A percentile compares a stretch with the other conserved stretches of the same genome.
Evolutionary conservation across 2,329 filamentous ascomycete species (phyloP).

Genomic region (Bretziella fagacearum): DNA sequence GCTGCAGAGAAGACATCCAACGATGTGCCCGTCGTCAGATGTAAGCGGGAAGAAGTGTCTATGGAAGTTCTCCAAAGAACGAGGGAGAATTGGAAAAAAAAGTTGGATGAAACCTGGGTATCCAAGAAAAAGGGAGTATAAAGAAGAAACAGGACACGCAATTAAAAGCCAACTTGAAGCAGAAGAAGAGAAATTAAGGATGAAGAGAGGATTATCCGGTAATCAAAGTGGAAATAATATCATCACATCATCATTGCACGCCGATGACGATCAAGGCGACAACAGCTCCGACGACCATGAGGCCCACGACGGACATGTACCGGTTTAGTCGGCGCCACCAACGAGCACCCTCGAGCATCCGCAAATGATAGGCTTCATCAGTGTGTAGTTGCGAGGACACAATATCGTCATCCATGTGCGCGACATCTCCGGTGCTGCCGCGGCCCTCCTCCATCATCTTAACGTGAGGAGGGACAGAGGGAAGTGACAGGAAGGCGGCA

Average conservation of each 20-base stretch:
- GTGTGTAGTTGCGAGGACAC: slow-evolving; percentile 4
- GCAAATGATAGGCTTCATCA: slow-evolving; percentile 14
- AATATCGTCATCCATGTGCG: slow-evolving; percentile 2
- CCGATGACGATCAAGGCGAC: slow-evolving; percentile 36
- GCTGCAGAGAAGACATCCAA: not conserved
- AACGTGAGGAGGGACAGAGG: slow-evolving; percentile 36
- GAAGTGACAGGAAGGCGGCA: slow-evolving; percentile 57
- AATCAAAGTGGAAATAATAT: slow-evolving; percentile 14
- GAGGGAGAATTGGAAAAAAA: slow-evolving; percentile 6
- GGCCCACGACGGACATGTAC: slow-evolving; percentile 38
- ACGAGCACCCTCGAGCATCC: slow-evolving; percentile 28
- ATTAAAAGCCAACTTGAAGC: slow-evolving; percentile 1
- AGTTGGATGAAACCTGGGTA: not conserved
- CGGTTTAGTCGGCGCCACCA: slow-evolving; percentile 46
- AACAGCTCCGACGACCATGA: slow-evolving; percentile 36
- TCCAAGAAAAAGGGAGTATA: not conserved
- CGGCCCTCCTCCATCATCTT: slow-evolving; percentile 31
- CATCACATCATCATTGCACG: slow-evolving; percentile 19
- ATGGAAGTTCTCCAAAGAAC: too few relatives aligned
- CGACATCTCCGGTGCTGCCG: slow-evolving; percentile 8
- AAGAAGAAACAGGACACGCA: not conserved
- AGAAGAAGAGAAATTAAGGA: not conserved
- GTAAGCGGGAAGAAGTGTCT: not conserved
- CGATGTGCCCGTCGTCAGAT: not conserved
- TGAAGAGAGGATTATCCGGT: not conserved